phyloP scores from a whole-genome alignment of 352 stramenopile species.

The Achlya hypogyna region DNA sequence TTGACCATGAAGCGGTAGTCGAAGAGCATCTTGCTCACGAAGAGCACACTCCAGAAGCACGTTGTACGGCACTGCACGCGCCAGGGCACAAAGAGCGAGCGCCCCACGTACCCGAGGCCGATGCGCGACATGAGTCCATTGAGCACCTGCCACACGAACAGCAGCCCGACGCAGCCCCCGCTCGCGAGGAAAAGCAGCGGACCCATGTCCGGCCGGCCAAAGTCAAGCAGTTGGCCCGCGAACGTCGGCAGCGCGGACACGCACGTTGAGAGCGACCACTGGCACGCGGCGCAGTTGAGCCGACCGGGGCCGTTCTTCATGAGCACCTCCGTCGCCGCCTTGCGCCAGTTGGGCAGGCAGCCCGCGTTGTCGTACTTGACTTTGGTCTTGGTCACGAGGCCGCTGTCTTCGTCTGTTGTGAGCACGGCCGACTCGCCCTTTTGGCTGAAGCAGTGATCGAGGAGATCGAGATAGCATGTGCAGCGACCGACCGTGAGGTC shows the following conservation, averaged over 20 bases:
- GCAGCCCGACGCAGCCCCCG: conserved; percentile 47
- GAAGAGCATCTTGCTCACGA: conserved; percentile 94
- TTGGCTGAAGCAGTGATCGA: conserved; percentile 18
- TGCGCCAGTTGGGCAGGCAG: conserved; percentile 17
- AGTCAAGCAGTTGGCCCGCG: conserved; percentile 56
- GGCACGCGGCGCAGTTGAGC: conserved; percentile 18
- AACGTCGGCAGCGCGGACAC: conserved; percentile 33
- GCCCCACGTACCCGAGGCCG: conserved; percentile 48
- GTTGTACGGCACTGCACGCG: conserved; percentile 37
- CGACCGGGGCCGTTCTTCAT: conserved; percentile 1
- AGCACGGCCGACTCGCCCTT: conserved; percentile 27
- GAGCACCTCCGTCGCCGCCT: conserved; percentile 6
- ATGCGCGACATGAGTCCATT: conserved; percentile 49
- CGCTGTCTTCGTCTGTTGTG: conserved; percentile 25
- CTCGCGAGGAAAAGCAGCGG: conserved; percentile 44
- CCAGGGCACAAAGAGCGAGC: conserved; percentile 56
- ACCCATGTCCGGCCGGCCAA: conserved; percentile 49
- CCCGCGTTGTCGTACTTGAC: conserved; percentile 10
- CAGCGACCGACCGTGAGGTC: conserved; percentile 12
- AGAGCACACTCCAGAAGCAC: conserved; percentile 72
- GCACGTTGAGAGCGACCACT: conserved; percentile 33
- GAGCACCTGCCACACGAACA: conserved; percentile 61
- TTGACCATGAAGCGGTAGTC: conserved; percentile 97
- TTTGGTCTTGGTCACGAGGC: conserved; percentile 23
- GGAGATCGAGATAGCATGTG: conserved; percentile 11